phyloP scores from a whole-genome alignment of 75 land plant species.

The Ceratopteris richardii region DNA sequence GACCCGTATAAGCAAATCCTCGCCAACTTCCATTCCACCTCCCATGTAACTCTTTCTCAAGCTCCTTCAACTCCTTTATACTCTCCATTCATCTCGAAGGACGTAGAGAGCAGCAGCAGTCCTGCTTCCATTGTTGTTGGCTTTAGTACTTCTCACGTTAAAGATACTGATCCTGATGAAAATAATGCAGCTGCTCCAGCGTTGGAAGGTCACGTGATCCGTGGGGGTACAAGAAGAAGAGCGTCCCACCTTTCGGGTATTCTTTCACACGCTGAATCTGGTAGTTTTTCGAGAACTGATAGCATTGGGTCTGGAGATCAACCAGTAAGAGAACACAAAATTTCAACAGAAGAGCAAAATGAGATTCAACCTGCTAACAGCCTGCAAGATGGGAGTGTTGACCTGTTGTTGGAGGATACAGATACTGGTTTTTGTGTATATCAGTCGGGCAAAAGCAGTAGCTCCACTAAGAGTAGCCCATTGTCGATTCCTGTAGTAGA shows the following conservation, averaged over 20 bases:
- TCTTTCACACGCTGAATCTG: too few relatives aligned
- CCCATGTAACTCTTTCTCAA: conserved; percentile 11
- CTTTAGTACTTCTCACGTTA: conserved; percentile 28
- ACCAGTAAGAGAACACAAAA: too few relatives aligned
- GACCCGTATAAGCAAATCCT: too few relatives aligned
- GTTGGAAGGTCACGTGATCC: conserved; percentile 3
- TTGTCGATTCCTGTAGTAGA: conserved; percentile 23
- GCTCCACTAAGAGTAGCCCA: conserved; percentile 4
- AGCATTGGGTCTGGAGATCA: background rate
- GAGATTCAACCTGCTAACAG: conserved; percentile 1
- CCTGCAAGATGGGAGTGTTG: conserved; percentile 1
- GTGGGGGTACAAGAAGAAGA: background rate
- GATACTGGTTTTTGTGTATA: conserved; percentile 5
- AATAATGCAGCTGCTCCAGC: background rate
- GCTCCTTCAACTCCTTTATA: conserved; percentile 1
- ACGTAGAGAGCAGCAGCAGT: conserved; percentile 3
- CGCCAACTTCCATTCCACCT: too few relatives aligned
- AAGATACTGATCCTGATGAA: conserved; percentile 9
- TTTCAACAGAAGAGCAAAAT: background rate
- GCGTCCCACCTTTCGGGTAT: too few relatives aligned
- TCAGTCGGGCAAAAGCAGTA: conserved; percentile 39
- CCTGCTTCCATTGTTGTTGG: conserved; percentile 75
- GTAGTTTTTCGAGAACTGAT: too few relatives aligned
- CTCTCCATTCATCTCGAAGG: conserved; percentile 10
- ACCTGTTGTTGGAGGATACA: background rate